A percentile compares a stretch with the other conserved stretches of the same genome.
phyloP scores from a whole-genome alignment of 495 filamentous ascomycete genomes.

The Cercophora sp. region DNA sequence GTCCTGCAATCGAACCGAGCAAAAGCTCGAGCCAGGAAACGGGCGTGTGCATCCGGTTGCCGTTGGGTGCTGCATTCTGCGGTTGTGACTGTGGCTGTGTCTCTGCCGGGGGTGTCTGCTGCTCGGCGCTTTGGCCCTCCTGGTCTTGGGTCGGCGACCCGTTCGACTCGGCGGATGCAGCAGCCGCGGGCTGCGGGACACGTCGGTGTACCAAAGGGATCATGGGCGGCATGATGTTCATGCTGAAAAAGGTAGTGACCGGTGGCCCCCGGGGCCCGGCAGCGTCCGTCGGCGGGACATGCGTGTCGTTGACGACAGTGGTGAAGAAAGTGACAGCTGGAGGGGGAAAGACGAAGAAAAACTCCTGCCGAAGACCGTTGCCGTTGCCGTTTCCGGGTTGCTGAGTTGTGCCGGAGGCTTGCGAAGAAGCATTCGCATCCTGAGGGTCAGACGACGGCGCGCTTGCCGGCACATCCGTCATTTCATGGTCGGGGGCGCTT shows the following conservation, averaged over 20 bases:
- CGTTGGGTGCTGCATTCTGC: neutral
- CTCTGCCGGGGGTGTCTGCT: neutral
- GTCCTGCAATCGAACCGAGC: constrained; percentile 40
- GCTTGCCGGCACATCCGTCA: constrained; percentile 1
- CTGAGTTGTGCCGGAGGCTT: too few relatives aligned
- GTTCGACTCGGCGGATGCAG: too few relatives aligned
- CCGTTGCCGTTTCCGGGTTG: neutral
- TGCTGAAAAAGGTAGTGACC: constrained; percentile 8
- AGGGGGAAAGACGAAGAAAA: constrained; percentile 12
- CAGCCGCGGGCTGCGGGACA: neutral
- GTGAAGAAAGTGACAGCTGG: constrained; percentile 13
- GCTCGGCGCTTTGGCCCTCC: neutral
- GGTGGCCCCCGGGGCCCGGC: neutral
- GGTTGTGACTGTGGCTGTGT: too few relatives aligned
- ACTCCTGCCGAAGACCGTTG: neutral
- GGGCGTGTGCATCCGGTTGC: neutral
- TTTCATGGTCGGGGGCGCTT: neutral
- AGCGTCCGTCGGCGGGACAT: neutral
- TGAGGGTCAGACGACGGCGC: neutral
- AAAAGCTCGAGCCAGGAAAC: constrained; percentile 10
- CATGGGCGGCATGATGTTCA: constrained; percentile 11
- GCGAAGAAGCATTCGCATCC: neutral
- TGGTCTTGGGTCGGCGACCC: neutral
- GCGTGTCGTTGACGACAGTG: constrained; percentile 8
- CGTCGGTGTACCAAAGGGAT: neutral